Conservation (phyloP, 164 flowering plant species). For the Vitis amurensis region DNA sequence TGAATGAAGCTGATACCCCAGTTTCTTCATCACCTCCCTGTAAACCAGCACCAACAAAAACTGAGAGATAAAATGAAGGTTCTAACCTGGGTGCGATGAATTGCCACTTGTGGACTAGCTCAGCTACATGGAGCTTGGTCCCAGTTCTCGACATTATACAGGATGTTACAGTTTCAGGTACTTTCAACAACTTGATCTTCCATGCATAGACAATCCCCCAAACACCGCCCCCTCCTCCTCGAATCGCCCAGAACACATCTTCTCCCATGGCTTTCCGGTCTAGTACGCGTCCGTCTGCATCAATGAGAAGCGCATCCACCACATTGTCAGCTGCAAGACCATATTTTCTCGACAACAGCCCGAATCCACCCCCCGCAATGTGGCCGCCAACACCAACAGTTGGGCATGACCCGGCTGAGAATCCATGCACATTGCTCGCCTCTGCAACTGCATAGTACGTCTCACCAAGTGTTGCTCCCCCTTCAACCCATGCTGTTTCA, state of each 20-base stretch:
- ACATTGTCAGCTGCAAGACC: slow-evolving; percentile 64
- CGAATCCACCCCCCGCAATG: slow-evolving; percentile 57
- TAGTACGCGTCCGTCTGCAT: slow-evolving; percentile 33
- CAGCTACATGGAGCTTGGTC: slow-evolving; percentile 13
- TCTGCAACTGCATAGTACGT: slow-evolving; percentile 40
- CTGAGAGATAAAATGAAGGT: slow-evolving; percentile 38
- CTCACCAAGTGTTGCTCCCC: slow-evolving; percentile 62
- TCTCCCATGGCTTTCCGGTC: slow-evolving; percentile 50
- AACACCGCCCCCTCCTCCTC: slow-evolving; percentile 59
- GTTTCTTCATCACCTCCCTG: slow-evolving; percentile 14
- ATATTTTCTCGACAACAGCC: slow-evolving; percentile 48
- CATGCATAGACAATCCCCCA: slow-evolving; percentile 54
- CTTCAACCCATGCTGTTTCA: slow-evolving; percentile 51
- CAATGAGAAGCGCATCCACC: slow-evolving; percentile 44
- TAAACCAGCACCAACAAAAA: slow-evolving; percentile 34
- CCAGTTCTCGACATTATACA: slow-evolving; percentile 37
- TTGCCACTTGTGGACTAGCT: slow-evolving; percentile 48
- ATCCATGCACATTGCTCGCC: slow-evolving; percentile 36
- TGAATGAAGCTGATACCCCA: slow-evolving; percentile 41
- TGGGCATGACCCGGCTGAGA: slow-evolving; percentile 59
- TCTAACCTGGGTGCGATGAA: slow-evolving; percentile 31
- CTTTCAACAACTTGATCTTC: slow-evolving; percentile 39
- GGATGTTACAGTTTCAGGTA: slow-evolving; percentile 37
- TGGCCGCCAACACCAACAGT: slow-evolving; percentile 62
- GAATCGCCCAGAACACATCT: slow-evolving; percentile 62